phyloP scores from a whole-genome alignment of 345 rosid species.

The Pseudoturritis turrita region DNA sequence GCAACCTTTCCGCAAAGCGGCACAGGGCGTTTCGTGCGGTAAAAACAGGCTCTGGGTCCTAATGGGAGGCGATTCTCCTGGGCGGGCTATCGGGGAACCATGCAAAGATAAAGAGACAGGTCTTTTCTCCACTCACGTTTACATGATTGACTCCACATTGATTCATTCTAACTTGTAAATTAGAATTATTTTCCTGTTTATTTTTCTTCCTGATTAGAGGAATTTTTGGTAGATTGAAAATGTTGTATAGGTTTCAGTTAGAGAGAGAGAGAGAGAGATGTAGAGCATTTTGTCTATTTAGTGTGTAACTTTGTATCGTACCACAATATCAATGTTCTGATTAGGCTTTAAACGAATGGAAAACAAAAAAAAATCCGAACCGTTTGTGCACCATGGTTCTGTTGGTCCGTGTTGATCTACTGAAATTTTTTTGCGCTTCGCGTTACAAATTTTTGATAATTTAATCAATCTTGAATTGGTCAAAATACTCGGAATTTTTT shows the following conservation, averaged over 20 bases:
- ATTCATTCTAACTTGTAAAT: constrained; percentile 33
- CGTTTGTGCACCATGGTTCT: no score
- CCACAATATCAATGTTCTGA: constrained; percentile 8
- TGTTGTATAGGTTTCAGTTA: constrained; percentile 34
- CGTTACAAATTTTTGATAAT: no score
- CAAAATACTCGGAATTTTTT: no score
- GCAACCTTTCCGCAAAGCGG: constrained; percentile 14
- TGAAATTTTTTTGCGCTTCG: no score
- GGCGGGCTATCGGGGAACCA: constrained; percentile 30
- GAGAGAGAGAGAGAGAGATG: background rate
- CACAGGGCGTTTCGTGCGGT: background rate
- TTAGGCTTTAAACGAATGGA: constrained; percentile 4
- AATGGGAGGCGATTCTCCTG: background rate
- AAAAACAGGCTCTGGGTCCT: constrained; percentile 4
- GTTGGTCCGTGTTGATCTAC: no score
- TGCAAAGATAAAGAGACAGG: constrained; percentile 13
- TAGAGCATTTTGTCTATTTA: constrained; percentile 19
- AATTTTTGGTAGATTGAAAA: constrained; percentile 24
- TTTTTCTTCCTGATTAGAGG: background rate
- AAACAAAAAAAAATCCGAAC: background rate
- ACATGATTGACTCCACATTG: constrained; percentile 20
- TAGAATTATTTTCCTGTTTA: constrained; percentile 18
- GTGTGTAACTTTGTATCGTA: constrained; percentile 30
- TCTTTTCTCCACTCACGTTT: constrained; percentile 19
- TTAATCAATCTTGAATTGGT: no score